Conservation (phyloP, 2,329 filamentous ascomycete species). For the Pseudocercospora ulei region DNA sequence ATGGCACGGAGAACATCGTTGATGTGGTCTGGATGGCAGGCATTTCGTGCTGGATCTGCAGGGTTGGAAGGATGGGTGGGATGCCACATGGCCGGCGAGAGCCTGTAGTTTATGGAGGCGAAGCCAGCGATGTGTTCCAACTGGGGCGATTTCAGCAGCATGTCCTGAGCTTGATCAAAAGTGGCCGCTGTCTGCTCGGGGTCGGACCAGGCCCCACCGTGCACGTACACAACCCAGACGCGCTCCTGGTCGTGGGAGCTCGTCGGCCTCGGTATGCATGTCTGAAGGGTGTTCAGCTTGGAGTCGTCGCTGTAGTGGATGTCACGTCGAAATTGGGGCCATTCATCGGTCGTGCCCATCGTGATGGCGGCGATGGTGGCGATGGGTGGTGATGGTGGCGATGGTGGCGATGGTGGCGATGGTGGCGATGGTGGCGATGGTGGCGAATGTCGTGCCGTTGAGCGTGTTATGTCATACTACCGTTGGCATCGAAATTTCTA, state of each 20-base stretch:
- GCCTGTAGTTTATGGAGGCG: slow-evolving; percentile 56
- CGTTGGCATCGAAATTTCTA: too few relatives aligned
- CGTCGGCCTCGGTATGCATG: slow-evolving; percentile 36
- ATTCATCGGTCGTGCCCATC: slow-evolving; percentile 21
- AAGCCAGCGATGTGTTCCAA: slow-evolving; percentile 48
- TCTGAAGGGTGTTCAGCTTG: slow-evolving; percentile 37
- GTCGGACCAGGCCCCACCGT: slow-evolving; percentile 46
- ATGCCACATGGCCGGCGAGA: slow-evolving; percentile 45
- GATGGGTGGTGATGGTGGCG: background rate
- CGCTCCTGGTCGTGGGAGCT: slow-evolving; percentile 18
- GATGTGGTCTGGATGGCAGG: slow-evolving; percentile 53
- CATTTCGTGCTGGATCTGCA: slow-evolving; percentile 41
- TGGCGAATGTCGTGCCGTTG: too few relatives aligned
- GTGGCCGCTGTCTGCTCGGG: slow-evolving; percentile 35
- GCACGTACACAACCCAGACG: slow-evolving; percentile 38
- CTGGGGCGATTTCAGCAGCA: slow-evolving; percentile 31
- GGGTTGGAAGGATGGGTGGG: slow-evolving; percentile 41
- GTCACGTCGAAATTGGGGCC: slow-evolving; percentile 24
- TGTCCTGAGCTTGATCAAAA: slow-evolving; percentile 34
- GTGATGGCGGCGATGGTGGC: background rate
- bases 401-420: background rate
- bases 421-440: too few relatives aligned
- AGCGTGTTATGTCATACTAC: too few relatives aligned
- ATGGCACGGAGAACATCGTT: slow-evolving; percentile 49
- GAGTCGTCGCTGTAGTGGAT: slow-evolving; percentile 30